These are phyloP conservation scores for Bacterosira constricta DNA, from an alignment of 108 stramenopile species.

Conservation along the genomic window DNA sequence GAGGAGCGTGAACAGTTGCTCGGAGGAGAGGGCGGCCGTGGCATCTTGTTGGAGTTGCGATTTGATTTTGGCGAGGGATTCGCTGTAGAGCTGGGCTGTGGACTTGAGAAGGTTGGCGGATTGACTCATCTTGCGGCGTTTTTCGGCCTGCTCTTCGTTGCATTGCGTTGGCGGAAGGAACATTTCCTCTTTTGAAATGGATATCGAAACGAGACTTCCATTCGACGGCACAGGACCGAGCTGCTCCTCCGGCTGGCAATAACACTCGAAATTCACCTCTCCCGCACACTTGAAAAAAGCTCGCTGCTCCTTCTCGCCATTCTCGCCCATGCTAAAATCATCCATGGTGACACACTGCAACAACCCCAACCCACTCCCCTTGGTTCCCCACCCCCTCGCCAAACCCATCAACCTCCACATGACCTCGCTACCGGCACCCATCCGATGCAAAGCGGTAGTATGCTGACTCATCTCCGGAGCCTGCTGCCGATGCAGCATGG, in stretches of 20 bases:
- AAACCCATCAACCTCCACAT: slow-evolving; percentile 73
- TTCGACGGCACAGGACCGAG: too few species aligned
- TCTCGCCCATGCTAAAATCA: slow-evolving; percentile 35
- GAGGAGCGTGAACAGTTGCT: slow-evolving; percentile 77
- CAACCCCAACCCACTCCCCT: slow-evolving; percentile 81
- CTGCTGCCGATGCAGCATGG: slow-evolving; percentile 85
- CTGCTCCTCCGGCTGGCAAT: neutral
- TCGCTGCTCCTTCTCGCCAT: neutral
- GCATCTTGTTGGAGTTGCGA: neutral
- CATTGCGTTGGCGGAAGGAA: neutral
- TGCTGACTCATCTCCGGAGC: slow-evolving; percentile 78
- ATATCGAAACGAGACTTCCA: slow-evolving; percentile 3
- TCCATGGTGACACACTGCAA: slow-evolving; percentile 69
- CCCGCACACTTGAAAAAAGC: slow-evolving; percentile 4
- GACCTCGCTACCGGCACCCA: slow-evolving; percentile 18
- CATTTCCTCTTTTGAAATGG: slow-evolving; percentile 27
- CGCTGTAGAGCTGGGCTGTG: slow-evolving; percentile 49
- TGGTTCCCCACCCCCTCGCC: slow-evolving; percentile 87
- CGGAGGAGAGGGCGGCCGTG: slow-evolving; percentile 45
- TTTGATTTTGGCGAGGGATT: slow-evolving; percentile 34
- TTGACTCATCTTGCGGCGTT: slow-evolving; percentile 23
- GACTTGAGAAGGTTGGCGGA: slow-evolving; percentile 24
- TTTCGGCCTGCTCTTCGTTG: slow-evolving; percentile 7
- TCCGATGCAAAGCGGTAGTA: slow-evolving; percentile 62
- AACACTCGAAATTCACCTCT: slow-evolving; percentile 25